Percentiles rank a stretch among this genome's conserved stretches.
Evolutionary conservation across 2,329 filamentous ascomycete genomes (phyloP).

Genomic region (Didymella exigua): DNA sequence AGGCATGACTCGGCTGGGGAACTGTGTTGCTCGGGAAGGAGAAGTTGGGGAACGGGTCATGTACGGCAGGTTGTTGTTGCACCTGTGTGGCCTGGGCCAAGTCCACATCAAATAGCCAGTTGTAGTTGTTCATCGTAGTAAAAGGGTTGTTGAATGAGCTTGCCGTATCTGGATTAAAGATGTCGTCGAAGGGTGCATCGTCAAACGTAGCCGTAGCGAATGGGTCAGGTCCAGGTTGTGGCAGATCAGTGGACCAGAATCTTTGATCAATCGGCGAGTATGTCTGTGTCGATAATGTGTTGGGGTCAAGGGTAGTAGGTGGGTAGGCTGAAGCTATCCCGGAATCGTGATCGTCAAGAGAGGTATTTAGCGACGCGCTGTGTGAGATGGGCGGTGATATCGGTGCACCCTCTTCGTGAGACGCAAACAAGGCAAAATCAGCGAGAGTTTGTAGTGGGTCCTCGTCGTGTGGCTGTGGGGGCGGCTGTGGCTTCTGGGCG

Average conservation of each 20-base stretch:
- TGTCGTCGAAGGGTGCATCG: constrained; percentile 57
- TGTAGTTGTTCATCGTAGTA: constrained; percentile 67
- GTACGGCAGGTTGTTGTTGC: constrained; percentile 16
- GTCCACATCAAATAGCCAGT: constrained; percentile 64
- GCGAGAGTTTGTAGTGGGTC: constrained; percentile 24
- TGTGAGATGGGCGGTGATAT: constrained; percentile 46
- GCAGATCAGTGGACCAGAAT: constrained; percentile 42
- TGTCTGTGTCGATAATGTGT: constrained; percentile 25
- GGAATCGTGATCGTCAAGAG: constrained; percentile 40
- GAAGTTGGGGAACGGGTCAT: constrained; percentile 29
- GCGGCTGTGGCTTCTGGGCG: constrained; percentile 11
- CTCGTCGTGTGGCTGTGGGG: constrained; percentile 11
- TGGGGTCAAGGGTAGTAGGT: constrained; percentile 25
- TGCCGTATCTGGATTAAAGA: constrained; percentile 66
- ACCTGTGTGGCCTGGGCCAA: constrained; percentile 26
- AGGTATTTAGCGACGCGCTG: constrained; percentile 33
- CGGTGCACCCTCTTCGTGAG: constrained; percentile 32
- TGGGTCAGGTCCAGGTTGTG: constrained; percentile 35
- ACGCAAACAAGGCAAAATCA: constrained; percentile 30
- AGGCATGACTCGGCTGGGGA: constrained; percentile 27
- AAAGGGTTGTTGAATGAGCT: constrained; percentile 70
- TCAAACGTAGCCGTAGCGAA: constrained; percentile 30
- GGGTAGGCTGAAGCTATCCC: constrained; percentile 29
- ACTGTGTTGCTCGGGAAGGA: constrained; percentile 24
- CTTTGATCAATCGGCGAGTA: constrained; percentile 37